Percentiles rank a stretch among this genome's conserved stretches.
These are phyloP conservation scores for Peronosclerospora sorghi DNA, from an alignment of 352 stramenopile genomes.

Conservation along the genomic window DNA sequence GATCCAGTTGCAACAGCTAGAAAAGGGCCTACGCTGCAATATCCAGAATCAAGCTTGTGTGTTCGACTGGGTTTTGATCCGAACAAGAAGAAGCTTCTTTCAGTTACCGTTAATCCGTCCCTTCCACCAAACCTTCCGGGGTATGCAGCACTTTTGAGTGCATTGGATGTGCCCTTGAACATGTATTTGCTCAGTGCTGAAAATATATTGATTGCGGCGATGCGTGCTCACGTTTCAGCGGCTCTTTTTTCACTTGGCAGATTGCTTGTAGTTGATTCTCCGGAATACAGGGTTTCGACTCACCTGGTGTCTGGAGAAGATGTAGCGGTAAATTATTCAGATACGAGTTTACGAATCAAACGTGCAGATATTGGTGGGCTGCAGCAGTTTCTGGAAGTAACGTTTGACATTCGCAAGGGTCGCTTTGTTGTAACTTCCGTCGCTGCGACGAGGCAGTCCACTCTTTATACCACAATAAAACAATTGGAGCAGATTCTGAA, in stretches of 20 bases:
- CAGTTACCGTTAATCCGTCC: constrained; percentile 47
- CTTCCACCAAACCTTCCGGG: constrained; percentile 52
- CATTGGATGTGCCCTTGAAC: constrained; percentile 62
- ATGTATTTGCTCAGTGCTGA: constrained; percentile 69
- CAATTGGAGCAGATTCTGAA: constrained; percentile 67
- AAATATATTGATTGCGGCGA: constrained; percentile 59
- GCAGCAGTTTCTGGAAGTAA: constrained; percentile 66
- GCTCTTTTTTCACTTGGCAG: constrained; percentile 63
- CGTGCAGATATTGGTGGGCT: constrained; percentile 67
- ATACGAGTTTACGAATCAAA: constrained; percentile 49
- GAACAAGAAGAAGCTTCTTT: constrained; percentile 49
- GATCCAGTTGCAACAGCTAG: constrained; percentile 19
- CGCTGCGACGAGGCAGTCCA: constrained; percentile 43
- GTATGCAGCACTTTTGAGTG: constrained; percentile 38
- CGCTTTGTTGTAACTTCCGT: constrained; percentile 61
- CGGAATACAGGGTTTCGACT: constrained; percentile 30
- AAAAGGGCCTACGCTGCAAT: constrained; percentile 21
- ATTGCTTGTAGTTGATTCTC: constrained; percentile 57
- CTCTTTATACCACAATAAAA: constrained; percentile 38
- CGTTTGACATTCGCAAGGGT: constrained; percentile 70
- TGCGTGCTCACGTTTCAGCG: constrained; percentile 63
- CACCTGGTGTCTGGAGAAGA: constrained; percentile 66
- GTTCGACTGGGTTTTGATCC: constrained; percentile 52
- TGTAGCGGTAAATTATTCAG: constrained; percentile 47
- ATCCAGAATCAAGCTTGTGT: constrained; percentile 58